Evolutionary conservation across 345 rosid genomes (phyloP).

Genomic region (Bruguiera parviflora): DNA sequence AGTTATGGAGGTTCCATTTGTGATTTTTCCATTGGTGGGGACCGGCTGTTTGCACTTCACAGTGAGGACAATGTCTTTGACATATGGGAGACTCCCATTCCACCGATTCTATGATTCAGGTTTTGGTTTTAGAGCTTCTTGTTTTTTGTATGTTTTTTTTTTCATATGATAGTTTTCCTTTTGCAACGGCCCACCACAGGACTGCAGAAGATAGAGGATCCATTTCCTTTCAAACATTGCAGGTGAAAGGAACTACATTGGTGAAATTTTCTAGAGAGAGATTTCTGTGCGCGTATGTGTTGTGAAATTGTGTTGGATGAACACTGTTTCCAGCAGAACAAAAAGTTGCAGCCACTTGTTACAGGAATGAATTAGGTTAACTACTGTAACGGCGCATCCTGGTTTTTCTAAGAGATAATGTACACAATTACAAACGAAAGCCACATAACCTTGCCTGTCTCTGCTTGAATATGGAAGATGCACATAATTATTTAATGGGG

Average conservation of each 20-base stretch:
- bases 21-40: slow-evolving; percentile 88
- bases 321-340: background rate
- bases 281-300: slow-evolving; percentile 11
- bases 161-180: no score
- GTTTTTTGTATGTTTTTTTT: no score
- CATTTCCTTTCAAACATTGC: slow-evolving; percentile 1
- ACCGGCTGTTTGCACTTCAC: slow-evolving; percentile 84
- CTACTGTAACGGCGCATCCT: background rate
- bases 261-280: background rate
- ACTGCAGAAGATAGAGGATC: slow-evolving; percentile 19
- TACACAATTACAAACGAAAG: no score
- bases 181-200: background rate
- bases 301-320: slow-evolving; percentile 12
- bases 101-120: slow-evolving; percentile 53
- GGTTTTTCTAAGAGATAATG: no score
- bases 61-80: slow-evolving; percentile 93
- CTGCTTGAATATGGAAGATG: background rate
- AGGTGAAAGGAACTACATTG: slow-evolving; percentile 9
- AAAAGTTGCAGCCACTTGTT: slow-evolving; percentile 1
- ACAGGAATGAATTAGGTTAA: slow-evolving; percentile 20
- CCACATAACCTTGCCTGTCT: no score
- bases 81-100: slow-evolving; percentile 83
- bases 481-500: slow-evolving; percentile 2
- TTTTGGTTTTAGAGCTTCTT: background rate
- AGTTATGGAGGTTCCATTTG: slow-evolving; percentile 83